phyloP scores from a whole-genome alignment of 306 rosid species.

The Aeschynomene evenia region DNA sequence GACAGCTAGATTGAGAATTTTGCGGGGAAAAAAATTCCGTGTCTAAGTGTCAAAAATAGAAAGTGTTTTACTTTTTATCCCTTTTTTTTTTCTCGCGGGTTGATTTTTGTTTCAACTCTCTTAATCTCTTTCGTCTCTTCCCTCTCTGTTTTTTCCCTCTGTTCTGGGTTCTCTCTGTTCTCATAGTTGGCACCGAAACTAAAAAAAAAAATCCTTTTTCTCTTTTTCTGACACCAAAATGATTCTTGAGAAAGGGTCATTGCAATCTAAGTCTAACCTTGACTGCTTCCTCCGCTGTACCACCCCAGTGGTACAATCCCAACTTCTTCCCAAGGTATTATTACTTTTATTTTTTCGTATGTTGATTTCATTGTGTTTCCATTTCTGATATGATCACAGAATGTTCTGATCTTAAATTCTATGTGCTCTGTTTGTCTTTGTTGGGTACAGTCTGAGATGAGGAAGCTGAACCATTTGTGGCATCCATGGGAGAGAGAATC shows the following conservation, averaged over 20 bases:
- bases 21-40: constrained; percentile 39
- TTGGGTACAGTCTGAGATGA: constrained; percentile 57
- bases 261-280: constrained; percentile 82
- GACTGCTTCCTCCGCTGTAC: constrained; percentile 73
- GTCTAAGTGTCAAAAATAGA: constrained; percentile 42
- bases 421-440: not conserved
- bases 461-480: constrained; percentile 85
- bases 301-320: constrained; percentile 74
- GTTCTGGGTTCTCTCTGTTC: constrained; percentile 37
- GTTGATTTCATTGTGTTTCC: not conserved
- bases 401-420: not conserved
- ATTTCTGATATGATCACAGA: not conserved
- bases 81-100: not conserved
- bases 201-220: constrained; percentile 3
- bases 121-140: constrained; percentile 24
- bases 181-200: constrained; percentile 50
- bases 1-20: constrained; percentile 34
- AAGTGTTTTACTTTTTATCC: constrained; percentile 22
- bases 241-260: constrained; percentile 54
- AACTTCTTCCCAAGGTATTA: constrained; percentile 70
- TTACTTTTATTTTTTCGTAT: not conserved
- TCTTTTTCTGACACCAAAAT: constrained; percentile 7
- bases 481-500: constrained; percentile 89
- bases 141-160: not conserved
- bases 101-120: constrained; percentile 38